A percentile compares a stretch with the other conserved stretches of the same genome.
Evolutionary conservation across 768 basidiomycete species (phyloP).

Genomic region (Boletus rubescentipes): DNA sequence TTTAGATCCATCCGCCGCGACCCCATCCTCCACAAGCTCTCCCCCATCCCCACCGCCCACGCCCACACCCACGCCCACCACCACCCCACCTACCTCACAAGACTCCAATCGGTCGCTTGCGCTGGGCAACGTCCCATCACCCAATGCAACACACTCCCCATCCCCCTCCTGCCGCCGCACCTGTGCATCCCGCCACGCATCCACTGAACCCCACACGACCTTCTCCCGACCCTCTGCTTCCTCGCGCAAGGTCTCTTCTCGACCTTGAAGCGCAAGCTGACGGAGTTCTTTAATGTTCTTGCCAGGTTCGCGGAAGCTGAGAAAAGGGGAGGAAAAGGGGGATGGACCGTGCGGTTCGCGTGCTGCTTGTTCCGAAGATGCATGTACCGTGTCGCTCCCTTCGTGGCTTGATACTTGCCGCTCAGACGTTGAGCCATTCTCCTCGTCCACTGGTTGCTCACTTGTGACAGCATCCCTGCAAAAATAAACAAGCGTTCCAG

Average conservation of each 20-base stretch:
- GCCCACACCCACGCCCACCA: background rate
- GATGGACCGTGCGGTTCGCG: background rate
- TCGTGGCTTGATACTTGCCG: background rate
- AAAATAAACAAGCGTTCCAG: background rate
- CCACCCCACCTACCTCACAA: background rate
- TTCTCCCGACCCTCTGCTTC: constrained; percentile 45
- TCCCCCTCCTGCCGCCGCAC: background rate
- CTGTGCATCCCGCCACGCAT: background rate
- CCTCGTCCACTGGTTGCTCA: background rate
- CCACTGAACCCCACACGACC: constrained; percentile 39
- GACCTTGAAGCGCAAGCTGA: constrained; percentile 46
- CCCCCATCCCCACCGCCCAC: background rate
- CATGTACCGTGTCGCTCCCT: background rate
- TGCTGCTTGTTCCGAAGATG: background rate
- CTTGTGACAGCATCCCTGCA: background rate
- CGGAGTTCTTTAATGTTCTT: constrained; percentile 41
- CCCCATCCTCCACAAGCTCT: background rate
- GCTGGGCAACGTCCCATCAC: constrained; percentile 9
- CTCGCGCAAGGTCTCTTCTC: constrained; percentile 38
- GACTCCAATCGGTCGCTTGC: background rate
- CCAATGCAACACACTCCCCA: background rate
- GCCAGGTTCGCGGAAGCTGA: constrained; percentile 37
- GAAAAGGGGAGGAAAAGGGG: constrained; percentile 15
- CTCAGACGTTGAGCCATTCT: background rate
- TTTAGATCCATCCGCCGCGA: background rate